phyloP scores from a whole-genome alignment of 805 yeast genomes.

The Brettanomyces custersianus region DNA sequence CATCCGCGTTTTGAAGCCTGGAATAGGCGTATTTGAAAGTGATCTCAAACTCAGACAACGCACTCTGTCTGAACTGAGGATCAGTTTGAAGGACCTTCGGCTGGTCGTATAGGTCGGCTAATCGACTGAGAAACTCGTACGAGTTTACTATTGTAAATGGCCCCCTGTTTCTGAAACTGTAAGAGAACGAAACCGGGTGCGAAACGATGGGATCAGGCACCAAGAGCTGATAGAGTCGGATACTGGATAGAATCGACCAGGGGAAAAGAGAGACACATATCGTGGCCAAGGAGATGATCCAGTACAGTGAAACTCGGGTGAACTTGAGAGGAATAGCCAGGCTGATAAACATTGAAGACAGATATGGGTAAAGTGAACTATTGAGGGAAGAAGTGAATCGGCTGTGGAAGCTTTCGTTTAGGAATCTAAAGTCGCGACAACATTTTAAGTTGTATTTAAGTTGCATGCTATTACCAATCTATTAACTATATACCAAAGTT shows the following conservation, averaged over 20 bases:
- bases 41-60: conserved; percentile 13
- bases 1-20: neutral
- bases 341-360: conserved; percentile 17
- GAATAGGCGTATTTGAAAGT: conserved; percentile 8
- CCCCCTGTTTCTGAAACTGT: conserved; percentile 16
- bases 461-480: no score
- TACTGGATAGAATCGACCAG: conserved; percentile 23
- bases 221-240: conserved; percentile 22
- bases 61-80: conserved; percentile 1
- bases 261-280: conserved; percentile 23
- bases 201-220: conserved; percentile 18
- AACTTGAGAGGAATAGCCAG: conserved; percentile 16
- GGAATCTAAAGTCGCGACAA: no score
- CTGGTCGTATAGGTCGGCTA: conserved; percentile 5
- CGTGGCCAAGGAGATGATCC: conserved; percentile 8
- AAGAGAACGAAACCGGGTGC: conserved; percentile 11
- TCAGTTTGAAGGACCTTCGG: neutral
- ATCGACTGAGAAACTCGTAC: conserved; percentile 9
- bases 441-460: no score
- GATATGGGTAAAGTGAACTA: no score
- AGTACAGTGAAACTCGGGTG: conserved; percentile 15
- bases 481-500: no score
- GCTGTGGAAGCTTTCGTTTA: no score
- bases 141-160: conserved; percentile 16
- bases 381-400: no score